phyloP scores from a whole-genome alignment of 2,329 filamentous ascomycete genomes.

The Lecanicillium sp. region DNA sequence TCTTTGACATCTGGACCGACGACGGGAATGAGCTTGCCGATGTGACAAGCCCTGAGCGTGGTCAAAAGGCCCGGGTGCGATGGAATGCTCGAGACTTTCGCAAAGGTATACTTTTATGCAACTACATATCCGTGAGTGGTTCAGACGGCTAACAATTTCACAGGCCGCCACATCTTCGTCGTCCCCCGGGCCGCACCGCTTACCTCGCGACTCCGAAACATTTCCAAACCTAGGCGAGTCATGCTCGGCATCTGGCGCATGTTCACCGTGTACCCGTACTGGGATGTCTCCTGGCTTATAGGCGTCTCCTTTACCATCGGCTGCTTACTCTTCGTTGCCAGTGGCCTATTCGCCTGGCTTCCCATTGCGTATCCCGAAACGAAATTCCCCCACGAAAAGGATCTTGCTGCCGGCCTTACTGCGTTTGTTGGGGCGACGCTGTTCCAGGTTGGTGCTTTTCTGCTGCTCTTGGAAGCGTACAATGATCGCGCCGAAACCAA shows the following conservation, averaged over 20 bases:
- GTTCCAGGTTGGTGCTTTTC: slow-evolving; percentile 48
- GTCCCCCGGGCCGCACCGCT: slow-evolving; percentile 10
- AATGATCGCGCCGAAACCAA: slow-evolving; percentile 49
- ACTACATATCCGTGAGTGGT: no score
- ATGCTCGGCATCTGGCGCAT: slow-evolving; percentile 13
- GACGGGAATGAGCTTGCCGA: slow-evolving; percentile 5
- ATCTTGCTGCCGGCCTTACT: slow-evolving; percentile 41
- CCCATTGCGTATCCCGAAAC: slow-evolving; percentile 44
- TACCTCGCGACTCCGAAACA: slow-evolving; percentile 8
- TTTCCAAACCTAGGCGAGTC: slow-evolving; percentile 5
- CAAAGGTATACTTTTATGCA: slow-evolving; percentile 5
- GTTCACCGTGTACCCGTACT: slow-evolving; percentile 13
- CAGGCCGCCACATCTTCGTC: slow-evolving; percentile 10
- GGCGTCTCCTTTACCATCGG: slow-evolving; percentile 14
- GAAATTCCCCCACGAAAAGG: slow-evolving; percentile 42
- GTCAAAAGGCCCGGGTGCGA: slow-evolving; percentile 9
- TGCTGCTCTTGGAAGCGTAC: slow-evolving; percentile 51
- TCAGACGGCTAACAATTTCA: no score
- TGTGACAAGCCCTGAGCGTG: background rate
- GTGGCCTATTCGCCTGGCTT: slow-evolving; percentile 47
- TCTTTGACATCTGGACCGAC: slow-evolving; percentile 9
- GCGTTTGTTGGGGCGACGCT: slow-evolving; percentile 53
- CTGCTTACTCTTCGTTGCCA: slow-evolving; percentile 13
- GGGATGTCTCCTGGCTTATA: slow-evolving; percentile 15
- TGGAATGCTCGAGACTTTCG: slow-evolving; percentile 12